Base-by-base conservation (phyloP, 208 protist genomes). In the Trypanosoma caninum region DNA sequence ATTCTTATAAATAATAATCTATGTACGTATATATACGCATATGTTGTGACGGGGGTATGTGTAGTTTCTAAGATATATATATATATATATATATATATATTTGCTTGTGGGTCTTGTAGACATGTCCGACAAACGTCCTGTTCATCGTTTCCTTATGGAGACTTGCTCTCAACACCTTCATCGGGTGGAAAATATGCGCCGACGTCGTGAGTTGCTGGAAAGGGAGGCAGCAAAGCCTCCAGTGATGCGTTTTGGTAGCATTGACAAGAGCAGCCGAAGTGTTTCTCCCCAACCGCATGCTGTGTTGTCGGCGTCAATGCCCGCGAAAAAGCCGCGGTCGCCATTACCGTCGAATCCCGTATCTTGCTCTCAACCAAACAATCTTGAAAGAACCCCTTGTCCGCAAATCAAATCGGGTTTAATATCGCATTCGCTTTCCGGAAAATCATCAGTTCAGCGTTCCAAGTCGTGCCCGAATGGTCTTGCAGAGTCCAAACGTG, bases 141-240 rank as follows among this genome's bases (percentile, higher is more conserved):
- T 44, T 8, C 78, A 69, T 8, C 66, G 72, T 10, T 91, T 84
- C 44, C 62, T 89, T 34, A 45, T 77, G 69, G 69, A 85, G 65
- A 93, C 86, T 8, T 74, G 63, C n/a, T 89, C 86, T 40, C 82
- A 87, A 70, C 72, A 86, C 41, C 68, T 76, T 33, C 80, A 85
- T 31, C 62, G 80, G 41, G 73, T 84, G 37, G 82, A 89, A 47
- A 71, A 64, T n/a, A 74, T 93, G 33, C 78, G 79, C 22, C 74
- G 72, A 10, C 72, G 80, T 2, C 77, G 67, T 2, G 68, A 88
- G 58, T 63, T 89, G 57, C 54, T 84, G 13, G 69, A 80, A 50
- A 55, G 68, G 2, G 82, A 83, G 42, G 66, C 59, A 25, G 57
- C 42, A 4, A 74, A 77, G 46, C 80, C 68, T 9, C 73, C 77